These are phyloP conservation scores for Xeromyces bisporus DNA, from an alignment of 495 filamentous ascomycete species.

Conservation along the genomic window DNA sequence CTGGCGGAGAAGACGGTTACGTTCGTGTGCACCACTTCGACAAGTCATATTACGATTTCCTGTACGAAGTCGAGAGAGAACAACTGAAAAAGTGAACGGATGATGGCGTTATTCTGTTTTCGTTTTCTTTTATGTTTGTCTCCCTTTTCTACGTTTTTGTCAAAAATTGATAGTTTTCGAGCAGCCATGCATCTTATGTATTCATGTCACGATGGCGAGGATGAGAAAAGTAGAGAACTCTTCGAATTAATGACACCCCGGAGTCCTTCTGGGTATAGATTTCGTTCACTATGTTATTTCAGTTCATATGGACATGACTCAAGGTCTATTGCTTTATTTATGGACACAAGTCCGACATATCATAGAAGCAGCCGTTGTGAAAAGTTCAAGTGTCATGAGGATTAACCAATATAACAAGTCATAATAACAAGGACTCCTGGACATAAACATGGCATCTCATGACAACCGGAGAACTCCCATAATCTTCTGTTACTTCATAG, in stretches of 20 bases:
- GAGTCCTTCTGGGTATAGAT: slow-evolving; percentile 21
- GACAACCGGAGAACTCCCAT: too few relatives aligned
- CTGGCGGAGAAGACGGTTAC: slow-evolving; percentile 95
- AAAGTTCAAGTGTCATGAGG: too few relatives aligned
- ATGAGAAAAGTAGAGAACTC: slow-evolving; percentile 8
- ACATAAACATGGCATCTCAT: too few relatives aligned
- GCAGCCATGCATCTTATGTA: slow-evolving; percentile 22
- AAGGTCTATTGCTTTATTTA: too few relatives aligned
- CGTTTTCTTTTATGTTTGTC: slow-evolving; percentile 3
- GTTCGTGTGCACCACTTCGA: slow-evolving; percentile 98
- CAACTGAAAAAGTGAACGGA: slow-evolving; percentile 26
- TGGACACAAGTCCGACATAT: too few relatives aligned
- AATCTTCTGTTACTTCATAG: too few relatives aligned
- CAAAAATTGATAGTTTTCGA: too few relatives aligned
- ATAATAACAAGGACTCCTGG: too few relatives aligned
- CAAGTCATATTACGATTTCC: slow-evolving; percentile 94
- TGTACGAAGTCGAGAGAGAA: slow-evolving; percentile 89
- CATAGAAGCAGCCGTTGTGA: too few relatives aligned
- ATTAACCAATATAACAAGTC: too few relatives aligned
- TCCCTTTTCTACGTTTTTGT: slow-evolving; percentile 2
- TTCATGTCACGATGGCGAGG: slow-evolving; percentile 27
- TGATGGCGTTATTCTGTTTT: slow-evolving; percentile 4
- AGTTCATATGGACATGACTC: too few relatives aligned
- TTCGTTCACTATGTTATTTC: slow-evolving; percentile 22
- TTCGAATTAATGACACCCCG: neutral